A percentile compares a stretch with the other conserved stretches of the same genome.
These are phyloP conservation scores for Soucietia sequanensis DNA, from an alignment of 805 yeast species.

Conservation along the genomic window DNA sequence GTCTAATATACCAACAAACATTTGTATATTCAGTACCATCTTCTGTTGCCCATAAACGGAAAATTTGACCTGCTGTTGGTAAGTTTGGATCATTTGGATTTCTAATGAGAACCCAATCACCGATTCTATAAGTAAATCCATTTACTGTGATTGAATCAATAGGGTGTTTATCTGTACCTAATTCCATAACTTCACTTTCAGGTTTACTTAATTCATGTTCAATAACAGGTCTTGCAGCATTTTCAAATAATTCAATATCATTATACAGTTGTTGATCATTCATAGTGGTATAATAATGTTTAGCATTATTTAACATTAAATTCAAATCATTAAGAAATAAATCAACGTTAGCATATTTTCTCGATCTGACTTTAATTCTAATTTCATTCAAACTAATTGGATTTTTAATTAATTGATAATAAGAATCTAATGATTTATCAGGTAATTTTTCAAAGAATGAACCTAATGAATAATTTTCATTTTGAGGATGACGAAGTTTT, in stretches of 20 bases:
- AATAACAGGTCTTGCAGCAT: conserved; percentile 53
- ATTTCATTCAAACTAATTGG: conserved; percentile 74
- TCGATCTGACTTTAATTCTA: conserved; percentile 77
- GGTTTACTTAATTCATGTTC: conserved; percentile 77
- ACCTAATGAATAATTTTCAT: conserved; percentile 51
- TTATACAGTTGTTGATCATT: conserved; percentile 56
- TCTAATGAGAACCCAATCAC: conserved; percentile 90
- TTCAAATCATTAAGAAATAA: conserved; percentile 75
- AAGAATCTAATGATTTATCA: conserved; percentile 55
- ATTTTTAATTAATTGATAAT: conserved; percentile 50
- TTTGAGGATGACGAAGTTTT: conserved; percentile 57
- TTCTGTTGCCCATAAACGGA: conserved; percentile 89
- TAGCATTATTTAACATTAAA: conserved; percentile 72
- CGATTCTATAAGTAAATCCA: conserved; percentile 76
- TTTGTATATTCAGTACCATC: conserved; percentile 83
- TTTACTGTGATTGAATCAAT: conserved; percentile 70
- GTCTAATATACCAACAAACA: conserved; percentile 97
- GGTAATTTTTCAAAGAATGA: conserved; percentile 80
- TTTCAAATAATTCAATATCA: conserved; percentile 64
- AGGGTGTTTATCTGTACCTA: conserved; percentile 59
- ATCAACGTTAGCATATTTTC: conserved; percentile 76
- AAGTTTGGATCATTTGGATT: conserved; percentile 86
- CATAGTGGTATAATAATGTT: conserved; percentile 51
- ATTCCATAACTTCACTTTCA: conserved; percentile 65
- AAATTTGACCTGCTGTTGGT: conserved; percentile 92